Base-by-base conservation (phyloP, 2,329 filamentous ascomycete species). In the Penicillium frequentans region DNA sequence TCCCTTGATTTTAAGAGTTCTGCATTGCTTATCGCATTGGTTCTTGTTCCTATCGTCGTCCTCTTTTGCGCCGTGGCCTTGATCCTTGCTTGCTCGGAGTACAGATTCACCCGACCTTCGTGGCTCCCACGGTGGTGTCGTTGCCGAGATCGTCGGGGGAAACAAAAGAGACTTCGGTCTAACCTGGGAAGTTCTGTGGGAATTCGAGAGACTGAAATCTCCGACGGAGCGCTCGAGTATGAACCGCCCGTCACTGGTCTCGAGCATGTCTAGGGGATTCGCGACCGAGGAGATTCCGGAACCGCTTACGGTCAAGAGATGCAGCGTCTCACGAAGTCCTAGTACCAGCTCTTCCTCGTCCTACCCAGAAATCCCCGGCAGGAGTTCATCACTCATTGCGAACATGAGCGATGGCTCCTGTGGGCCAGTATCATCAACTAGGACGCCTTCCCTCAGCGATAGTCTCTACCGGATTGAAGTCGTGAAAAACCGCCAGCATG, bases 221-320 rank as follows among this genome's bases (percentile, higher is more conserved):
- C 67, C 21, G 70, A 67, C 42, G 56, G 58, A 9, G 59, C 64
- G 49, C 59, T 70, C 23, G 68, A 70, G 26, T 68, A 68, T 46
- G 62, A 61, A 29, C 57, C 54, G 13, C 63, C 68, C n/a, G 64
- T 68, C 29, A 50, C 53, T 21, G 53, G 56, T 37, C 59, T 54
- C 27, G 66, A 70, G 31, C 63, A 68, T 35, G 57, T 69, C 19
- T 71, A 67, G 56, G n/a, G 57, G 56, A 14, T 52, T 49, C 11
- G 19, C 26, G 51, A 39, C 26, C 43, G 66, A 70, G 42, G 64
- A 45, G 13, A 42, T 63, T 55, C 78, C 81, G 19, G 74, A 74
- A 31, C 83, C 84, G 11, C 68, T 85, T 33, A 78, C 80, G 42
- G 81, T 85, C 64, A 68, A 79, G 64, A 85, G 83, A 66, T n/a